Percentiles rank a stretch among this genome's conserved stretches.
Conservation (phyloP, 805 yeast genomes). For the Saccharomycopsis olivae region DNA sequence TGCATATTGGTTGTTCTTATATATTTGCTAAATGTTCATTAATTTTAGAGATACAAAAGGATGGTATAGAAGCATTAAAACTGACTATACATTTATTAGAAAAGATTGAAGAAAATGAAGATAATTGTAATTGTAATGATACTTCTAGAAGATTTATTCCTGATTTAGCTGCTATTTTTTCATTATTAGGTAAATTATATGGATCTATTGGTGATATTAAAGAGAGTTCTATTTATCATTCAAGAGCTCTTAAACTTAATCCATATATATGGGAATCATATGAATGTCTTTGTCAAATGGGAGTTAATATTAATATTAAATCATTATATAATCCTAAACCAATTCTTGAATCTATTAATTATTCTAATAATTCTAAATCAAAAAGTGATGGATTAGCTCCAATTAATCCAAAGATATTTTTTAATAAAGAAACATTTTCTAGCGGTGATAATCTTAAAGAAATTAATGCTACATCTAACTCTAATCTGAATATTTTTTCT, state of each 20-base stretch:
- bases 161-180: slow-evolving; percentile 58
- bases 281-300: slow-evolving; percentile 60
- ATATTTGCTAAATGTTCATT: slow-evolving; percentile 62
- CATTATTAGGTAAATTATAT: slow-evolving; percentile 62
- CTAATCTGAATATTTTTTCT: slow-evolving; percentile 24
- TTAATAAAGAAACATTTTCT: slow-evolving; percentile 1
- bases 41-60: slow-evolving; percentile 40
- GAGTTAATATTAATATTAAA: slow-evolving; percentile 56
- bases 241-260: slow-evolving; percentile 59
- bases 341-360: not conserved
- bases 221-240: slow-evolving; percentile 56
- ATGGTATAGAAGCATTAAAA: slow-evolving; percentile 49
- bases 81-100: slow-evolving; percentile 21
- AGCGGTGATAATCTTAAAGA: not conserved
- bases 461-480: not conserved
- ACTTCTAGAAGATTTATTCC: slow-evolving; percentile 34
- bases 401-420: slow-evolving; percentile 9
- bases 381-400: slow-evolving; percentile 2
- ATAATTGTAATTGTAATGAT: slow-evolving; percentile 28
- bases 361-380: not conserved
- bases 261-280: slow-evolving; percentile 85
- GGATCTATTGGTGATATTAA: slow-evolving; percentile 45
- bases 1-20: slow-evolving; percentile 67
- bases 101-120: not conserved
- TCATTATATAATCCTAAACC: slow-evolving; percentile 32